Base-by-base conservation (phyloP, 805 yeast genomes). In the Spathaspora gorwiae region DNA sequence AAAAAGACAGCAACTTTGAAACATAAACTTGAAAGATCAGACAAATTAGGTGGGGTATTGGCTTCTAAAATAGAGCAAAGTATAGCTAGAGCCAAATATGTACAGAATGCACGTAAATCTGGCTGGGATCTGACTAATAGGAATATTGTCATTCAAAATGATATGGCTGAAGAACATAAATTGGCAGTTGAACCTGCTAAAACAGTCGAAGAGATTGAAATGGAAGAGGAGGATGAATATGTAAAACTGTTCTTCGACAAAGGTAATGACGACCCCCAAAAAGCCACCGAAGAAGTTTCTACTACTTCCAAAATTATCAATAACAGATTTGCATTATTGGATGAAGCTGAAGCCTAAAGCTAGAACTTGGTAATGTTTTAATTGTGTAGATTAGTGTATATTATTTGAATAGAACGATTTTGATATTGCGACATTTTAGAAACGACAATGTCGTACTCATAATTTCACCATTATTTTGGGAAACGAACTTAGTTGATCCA, bases 121-220 rank as follows among this genome's bases (percentile, higher is more conserved):
- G 83, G 80, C 12, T 85, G 92, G 94, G 90, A 84, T 41, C 66
- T 72, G 37, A 82, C 83, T 44, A 85, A 84, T 57, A 68, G 75
- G 47, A 40, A 42, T 38, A 43, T 44, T 19, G 35, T 26, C 6
- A 37, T 46, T 12, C 35, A 54, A 36, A 45, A 43, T 29, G 49
- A 42, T 26, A 15, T 36, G 35, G 26, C 31, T n/a, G 40, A 34
- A 7, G 15, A 47, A 1, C 34, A 35, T n/a, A 55, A 45, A 8
- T 26, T 26, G 31, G 15, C 34, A n/a, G 35, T 27, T 6, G 10
- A 48, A 1, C 37, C 39, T 12, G 57, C 46, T 8, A 45, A 50
- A 37, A 52, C 62, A 8, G 58, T 46, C 15, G 59, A 51, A 29
- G 56, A 65, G n/a, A 42, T 53, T 3, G 68, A 68, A 35, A 61